Evolutionary conservation across 2,329 filamentous ascomycete species (phyloP).

Genomic region (Pseudogymnoascus pannorum): DNA sequence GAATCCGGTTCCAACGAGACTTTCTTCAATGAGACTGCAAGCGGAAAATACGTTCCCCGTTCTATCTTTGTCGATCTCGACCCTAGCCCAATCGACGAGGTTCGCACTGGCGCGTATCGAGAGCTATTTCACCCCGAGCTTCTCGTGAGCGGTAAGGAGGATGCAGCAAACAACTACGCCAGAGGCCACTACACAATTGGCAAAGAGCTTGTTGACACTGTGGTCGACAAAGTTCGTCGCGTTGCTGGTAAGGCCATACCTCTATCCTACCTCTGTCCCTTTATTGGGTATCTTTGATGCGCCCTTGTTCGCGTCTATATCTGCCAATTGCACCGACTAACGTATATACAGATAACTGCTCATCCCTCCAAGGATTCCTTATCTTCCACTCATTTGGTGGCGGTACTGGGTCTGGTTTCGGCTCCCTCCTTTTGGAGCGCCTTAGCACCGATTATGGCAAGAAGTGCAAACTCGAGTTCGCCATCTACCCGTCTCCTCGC

Average conservation of each 20-base stretch:
- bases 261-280: background rate
- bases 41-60: constrained; percentile 60
- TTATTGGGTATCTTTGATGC: background rate
- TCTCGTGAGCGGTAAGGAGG: constrained; percentile 61
- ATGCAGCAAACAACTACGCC: constrained; percentile 64
- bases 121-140: constrained; percentile 60
- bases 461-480: constrained; percentile 62
- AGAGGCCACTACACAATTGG: constrained; percentile 63
- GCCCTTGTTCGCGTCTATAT: background rate
- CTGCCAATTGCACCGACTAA: background rate
- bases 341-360: constrained; percentile 49
- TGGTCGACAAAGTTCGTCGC: constrained; percentile 57
- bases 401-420: constrained; percentile 61
- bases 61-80: constrained; percentile 63
- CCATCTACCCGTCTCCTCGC: constrained; percentile 57
- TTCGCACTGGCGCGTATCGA: constrained; percentile 55
- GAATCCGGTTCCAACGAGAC: constrained; percentile 54
- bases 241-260: constrained; percentile 44
- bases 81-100: constrained; percentile 61
- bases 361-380: constrained; percentile 58
- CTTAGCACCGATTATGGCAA: constrained; percentile 59
- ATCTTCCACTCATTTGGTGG: constrained; percentile 64
- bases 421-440: constrained; percentile 56
- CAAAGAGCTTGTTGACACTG: constrained; percentile 57
- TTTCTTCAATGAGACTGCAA: constrained; percentile 58